These are phyloP conservation scores for Amaranthus cruentus DNA, from an alignment of 148 eudicot species.

Conservation along the genomic window DNA sequence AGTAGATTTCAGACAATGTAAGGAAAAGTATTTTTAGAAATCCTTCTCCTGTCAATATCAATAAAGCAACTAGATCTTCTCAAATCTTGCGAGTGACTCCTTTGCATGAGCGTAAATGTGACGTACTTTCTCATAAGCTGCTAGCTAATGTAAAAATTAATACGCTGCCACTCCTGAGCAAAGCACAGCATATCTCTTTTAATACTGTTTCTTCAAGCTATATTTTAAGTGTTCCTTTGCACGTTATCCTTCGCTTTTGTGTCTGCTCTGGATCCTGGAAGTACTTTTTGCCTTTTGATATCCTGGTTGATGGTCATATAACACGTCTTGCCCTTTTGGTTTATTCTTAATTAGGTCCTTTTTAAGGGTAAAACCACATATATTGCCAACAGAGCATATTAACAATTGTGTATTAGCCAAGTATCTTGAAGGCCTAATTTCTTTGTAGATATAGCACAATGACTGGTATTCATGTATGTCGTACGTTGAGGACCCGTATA, in stretches of 20 bases:
- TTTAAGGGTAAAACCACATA: neutral
- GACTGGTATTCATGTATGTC: neutral
- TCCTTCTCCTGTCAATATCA: no score
- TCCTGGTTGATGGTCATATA: neutral
- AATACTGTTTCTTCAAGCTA: neutral
- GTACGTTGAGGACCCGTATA: neutral
- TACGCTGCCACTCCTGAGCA: no score
- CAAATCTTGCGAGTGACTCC: neutral
- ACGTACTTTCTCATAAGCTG: neutral
- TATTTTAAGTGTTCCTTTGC: neutral
- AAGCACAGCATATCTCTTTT: neutral
- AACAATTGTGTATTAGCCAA: neutral
- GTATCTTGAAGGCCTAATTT: neutral
- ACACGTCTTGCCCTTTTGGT: neutral
- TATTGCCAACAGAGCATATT: neutral
- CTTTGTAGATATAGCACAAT: neutral
- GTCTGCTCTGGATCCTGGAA: neutral
- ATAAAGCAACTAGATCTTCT: neutral
- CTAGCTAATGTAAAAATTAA: no score
- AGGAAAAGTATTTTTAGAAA: no score
- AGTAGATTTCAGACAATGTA: neutral
- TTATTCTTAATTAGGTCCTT: neutral
- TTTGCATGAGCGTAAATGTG: neutral
- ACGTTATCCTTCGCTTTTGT: neutral
- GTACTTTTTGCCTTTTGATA: neutral